Base-by-base conservation (phyloP, 83 land plant species). In the Larix sibirica region DNA sequence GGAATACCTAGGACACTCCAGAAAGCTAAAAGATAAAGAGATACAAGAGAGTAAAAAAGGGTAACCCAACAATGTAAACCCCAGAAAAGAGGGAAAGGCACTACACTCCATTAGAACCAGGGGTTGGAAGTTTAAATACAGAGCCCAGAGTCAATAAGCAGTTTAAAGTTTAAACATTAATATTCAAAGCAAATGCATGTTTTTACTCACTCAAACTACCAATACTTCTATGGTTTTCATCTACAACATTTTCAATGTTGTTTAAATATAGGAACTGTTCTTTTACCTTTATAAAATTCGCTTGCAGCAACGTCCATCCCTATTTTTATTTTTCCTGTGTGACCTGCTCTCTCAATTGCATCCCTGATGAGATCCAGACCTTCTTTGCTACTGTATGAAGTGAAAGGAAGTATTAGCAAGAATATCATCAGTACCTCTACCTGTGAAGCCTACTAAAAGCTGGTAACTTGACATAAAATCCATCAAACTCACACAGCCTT, bases 301-400 rank as follows among this genome's bases (percentile, higher is more conserved):
- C 97, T 96, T 26, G 99, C 99, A 80, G 96, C 94, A 79, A 96
- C 94, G 87, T 95, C 94, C 79, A 98, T 86, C 61, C 96, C 99
- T 81, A 98, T 92, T 88, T 93, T 96, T 56, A 98, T 87, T 84
- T 89, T 93, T 21, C 96, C 99, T 38, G 83, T 89, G 66, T 90
- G 92, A 9, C 99, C 99, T 54, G 99, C 93, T 88, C 92, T 90
- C 64, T 90, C 91, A 83, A 98, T 96, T 71, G 99, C 99, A 79
- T 93, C 99, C 75, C 87, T 92, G 63, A 98, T 90, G 56, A 96
- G 91, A 85, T 98, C 99, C 90, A 98, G 83, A 16, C 93, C 99
- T 85, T 98, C 99, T 67, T 80, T 89, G 47, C 87, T 24, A 81
- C 99, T 97, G 91, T 60, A 31, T 5, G 12, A 68, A 23, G 40